These are phyloP conservation scores for Beauveria bassiana DNA, from an alignment of 2,329 filamentous ascomycete species.

Conservation along the genomic window DNA sequence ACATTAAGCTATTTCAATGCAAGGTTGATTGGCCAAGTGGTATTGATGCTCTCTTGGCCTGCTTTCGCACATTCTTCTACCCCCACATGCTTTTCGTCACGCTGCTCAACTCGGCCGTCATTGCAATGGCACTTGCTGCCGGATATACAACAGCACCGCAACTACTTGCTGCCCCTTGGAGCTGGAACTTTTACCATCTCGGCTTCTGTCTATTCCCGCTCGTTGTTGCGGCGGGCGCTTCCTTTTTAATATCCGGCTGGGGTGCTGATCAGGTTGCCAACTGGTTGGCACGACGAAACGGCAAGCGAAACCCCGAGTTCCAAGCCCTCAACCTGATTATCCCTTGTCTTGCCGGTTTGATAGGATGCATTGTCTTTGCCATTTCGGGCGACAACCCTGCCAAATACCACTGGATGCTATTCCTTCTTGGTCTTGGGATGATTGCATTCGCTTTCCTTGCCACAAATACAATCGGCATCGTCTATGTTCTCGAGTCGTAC, in stretches of 20 bases:
- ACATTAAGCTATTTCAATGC: constrained; percentile 25
- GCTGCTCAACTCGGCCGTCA: constrained; percentile 22
- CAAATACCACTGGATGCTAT: constrained; percentile 20
- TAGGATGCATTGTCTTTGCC: constrained; percentile 25
- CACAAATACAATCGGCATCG: constrained; percentile 21
- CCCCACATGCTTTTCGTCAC: constrained; percentile 27
- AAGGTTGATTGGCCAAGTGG: constrained; percentile 21
- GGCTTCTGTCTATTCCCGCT: constrained; percentile 22
- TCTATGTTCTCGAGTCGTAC: constrained; percentile 26
- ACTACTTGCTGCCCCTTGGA: constrained; percentile 19
- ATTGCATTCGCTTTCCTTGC: constrained; percentile 23
- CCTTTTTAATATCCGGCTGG: constrained; percentile 21
- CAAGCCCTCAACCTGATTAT: constrained; percentile 24
- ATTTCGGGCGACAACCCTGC: constrained; percentile 17
- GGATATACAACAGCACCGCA: constrained; percentile 17
- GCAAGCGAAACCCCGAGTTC: constrained; percentile 25
- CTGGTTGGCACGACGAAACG: constrained; percentile 20
- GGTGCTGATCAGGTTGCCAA: constrained; percentile 23
- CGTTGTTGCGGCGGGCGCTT: constrained; percentile 14
- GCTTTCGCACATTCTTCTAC: constrained; percentile 25
- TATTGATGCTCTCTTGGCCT: constrained; percentile 19
- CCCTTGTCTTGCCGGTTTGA: constrained; percentile 21
- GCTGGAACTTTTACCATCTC: constrained; percentile 23
- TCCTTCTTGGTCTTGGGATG: constrained; percentile 21
- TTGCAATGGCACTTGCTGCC: constrained; percentile 22